A percentile compares a stretch with the other conserved stretches of the same genome.
Evolutionary conservation across 2,329 filamentous ascomycete species (phyloP).

Genomic region (Colletotrichum agaves): DNA sequence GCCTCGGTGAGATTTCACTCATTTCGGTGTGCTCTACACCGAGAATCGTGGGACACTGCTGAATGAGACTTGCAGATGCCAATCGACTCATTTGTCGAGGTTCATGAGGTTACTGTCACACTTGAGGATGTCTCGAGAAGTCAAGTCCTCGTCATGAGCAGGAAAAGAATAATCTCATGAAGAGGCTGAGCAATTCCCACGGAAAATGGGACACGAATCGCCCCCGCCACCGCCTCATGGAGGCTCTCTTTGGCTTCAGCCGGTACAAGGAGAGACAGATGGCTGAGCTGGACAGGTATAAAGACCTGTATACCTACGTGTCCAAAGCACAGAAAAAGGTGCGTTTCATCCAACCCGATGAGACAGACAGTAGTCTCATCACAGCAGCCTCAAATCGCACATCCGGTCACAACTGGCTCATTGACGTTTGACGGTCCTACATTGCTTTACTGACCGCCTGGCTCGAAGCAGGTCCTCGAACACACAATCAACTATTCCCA

Average conservation of each 20-base stretch:
- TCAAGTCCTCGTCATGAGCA: slow-evolving; percentile 43
- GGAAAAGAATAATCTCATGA: slow-evolving; percentile 46
- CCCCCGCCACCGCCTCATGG: slow-evolving; percentile 52
- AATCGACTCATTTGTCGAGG: slow-evolving; percentile 36
- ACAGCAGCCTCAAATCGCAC: too few relatives aligned
- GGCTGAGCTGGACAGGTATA: slow-evolving; percentile 50
- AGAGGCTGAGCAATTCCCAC: slow-evolving; percentile 43
- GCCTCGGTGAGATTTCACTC: slow-evolving; percentile 7
- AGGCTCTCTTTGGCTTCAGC: slow-evolving; percentile 51
- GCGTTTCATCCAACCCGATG: too few relatives aligned
- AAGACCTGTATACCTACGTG: slow-evolving; percentile 50
- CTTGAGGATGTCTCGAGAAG: slow-evolving; percentile 39
- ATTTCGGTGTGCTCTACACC: not conserved
- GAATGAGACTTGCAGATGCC: not conserved
- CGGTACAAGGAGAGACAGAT: slow-evolving; percentile 49
- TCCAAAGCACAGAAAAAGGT: slow-evolving; percentile 48
- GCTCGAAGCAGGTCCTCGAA: slow-evolving; percentile 58
- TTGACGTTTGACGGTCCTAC: too few relatives aligned
- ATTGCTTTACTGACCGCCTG: not conserved
- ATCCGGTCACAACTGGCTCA: too few relatives aligned
- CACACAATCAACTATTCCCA: slow-evolving; percentile 67
- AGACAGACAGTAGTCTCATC: too few relatives aligned
- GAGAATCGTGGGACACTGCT: accelerated
- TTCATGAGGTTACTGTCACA: slow-evolving; percentile 44
- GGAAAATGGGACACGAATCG: slow-evolving; percentile 50